Evolutionary conservation across 78 protist species (phyloP).

Genomic region (Anaeramoeba ignava): DNA sequence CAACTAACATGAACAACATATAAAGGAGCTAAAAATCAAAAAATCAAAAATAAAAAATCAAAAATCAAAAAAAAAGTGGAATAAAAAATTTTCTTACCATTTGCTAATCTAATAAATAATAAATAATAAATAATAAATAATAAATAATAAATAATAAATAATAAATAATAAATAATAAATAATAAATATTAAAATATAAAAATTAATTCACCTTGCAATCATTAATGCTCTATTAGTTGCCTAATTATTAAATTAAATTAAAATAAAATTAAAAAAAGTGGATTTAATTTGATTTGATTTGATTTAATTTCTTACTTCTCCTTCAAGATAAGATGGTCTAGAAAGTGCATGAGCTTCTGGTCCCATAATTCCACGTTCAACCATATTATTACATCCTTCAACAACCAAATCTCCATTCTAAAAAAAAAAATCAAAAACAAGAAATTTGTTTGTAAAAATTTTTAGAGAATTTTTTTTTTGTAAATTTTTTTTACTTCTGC

Average conservation of each 20-base stretch:
- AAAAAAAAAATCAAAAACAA: background rate
- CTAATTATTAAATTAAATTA: background rate
- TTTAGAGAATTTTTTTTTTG: background rate
- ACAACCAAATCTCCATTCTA: background rate
- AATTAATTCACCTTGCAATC: background rate
- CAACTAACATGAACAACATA: constrained; percentile 49
- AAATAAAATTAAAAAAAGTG: background rate
- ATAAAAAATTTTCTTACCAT: background rate
- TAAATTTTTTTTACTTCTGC: constrained; percentile 19
- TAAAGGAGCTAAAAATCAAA: no score
- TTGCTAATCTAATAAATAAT: background rate
- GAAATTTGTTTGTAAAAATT: background rate
- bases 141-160: background rate
- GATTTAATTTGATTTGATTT: no score
- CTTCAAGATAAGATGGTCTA: background rate
- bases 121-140: background rate
- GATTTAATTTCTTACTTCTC: no score
- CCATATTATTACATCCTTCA: background rate
- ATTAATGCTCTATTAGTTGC: background rate
- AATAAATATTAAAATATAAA: background rate
- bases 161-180: background rate
- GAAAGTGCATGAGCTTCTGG: background rate
- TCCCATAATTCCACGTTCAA: background rate
- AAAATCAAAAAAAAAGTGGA: background rate
- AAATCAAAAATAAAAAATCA: no score